Evolutionary conservation across 768 basidiomycete genomes (phyloP).

Genomic region (Russula olivacea): DNA sequence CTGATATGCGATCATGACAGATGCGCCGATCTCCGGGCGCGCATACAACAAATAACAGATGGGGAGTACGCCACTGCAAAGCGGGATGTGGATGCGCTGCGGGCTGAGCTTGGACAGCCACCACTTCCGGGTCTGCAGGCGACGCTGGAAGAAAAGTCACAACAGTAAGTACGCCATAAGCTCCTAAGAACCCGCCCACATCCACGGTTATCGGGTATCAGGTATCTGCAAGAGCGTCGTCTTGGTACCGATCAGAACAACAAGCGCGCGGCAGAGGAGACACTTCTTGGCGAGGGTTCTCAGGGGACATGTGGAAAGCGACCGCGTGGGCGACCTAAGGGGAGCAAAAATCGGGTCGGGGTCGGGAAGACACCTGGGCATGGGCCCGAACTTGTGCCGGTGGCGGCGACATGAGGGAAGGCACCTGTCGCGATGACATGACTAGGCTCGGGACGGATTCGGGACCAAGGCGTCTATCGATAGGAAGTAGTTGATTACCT

Average conservation of each 20-base stretch:
- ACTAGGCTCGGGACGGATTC: not conserved
- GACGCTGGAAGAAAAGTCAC: slow-evolving; percentile 64
- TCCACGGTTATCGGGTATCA: too few species aligned
- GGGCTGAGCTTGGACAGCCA: slow-evolving; percentile 69
- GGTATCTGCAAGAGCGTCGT: slow-evolving; percentile 33
- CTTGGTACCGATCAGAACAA: slow-evolving; percentile 27
- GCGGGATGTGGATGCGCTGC: slow-evolving; percentile 66
- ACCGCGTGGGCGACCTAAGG: slow-evolving; percentile 35
- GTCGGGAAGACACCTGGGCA: slow-evolving; percentile 19
- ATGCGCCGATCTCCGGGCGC: slow-evolving; percentile 57
- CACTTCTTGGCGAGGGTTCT: slow-evolving; percentile 7
- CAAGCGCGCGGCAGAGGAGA: slow-evolving; percentile 30
- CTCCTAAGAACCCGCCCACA: not conserved
- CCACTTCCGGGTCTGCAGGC: slow-evolving; percentile 67
- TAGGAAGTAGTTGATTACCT: slow-evolving; percentile 3
- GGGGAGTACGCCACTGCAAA: slow-evolving; percentile 74
- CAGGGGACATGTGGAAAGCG: slow-evolving; percentile 30
- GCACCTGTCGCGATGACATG: not conserved
- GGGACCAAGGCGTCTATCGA: not conserved
- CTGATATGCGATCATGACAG: slow-evolving; percentile 33
- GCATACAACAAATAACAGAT: slow-evolving; percentile 62
- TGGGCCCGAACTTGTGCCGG: slow-evolving; percentile 9
- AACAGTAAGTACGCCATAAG: slow-evolving; percentile 45
- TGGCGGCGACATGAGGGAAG: not conserved
- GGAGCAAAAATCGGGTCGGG: slow-evolving; percentile 31